Conservation (phyloP, 345 rosid genomes). For the Viola odorata region DNA sequence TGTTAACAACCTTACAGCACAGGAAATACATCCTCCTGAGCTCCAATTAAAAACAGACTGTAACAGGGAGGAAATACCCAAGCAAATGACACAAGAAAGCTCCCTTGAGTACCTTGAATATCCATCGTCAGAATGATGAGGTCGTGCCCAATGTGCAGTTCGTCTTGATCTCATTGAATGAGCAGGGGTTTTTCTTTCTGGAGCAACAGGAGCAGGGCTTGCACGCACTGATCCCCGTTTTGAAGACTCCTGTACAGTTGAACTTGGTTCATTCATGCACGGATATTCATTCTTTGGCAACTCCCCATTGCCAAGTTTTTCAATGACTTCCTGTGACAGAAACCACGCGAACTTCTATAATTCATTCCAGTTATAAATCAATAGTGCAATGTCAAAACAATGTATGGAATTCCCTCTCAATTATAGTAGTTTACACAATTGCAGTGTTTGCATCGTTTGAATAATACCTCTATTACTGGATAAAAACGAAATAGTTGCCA, state of each 20-base stretch:
- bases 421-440: neutral
- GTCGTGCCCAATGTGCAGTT: constrained; percentile 75
- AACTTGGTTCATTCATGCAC: constrained; percentile 42
- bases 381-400: neutral
- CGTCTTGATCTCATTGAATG: constrained; percentile 88
- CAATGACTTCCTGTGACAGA: constrained; percentile 60
- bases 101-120: constrained; percentile 48
- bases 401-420: neutral
- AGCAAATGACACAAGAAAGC: neutral
- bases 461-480: constrained; percentile 78
- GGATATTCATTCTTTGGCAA: constrained; percentile 62
- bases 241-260: constrained; percentile 22
- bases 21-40: too few species aligned
- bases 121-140: constrained; percentile 72
- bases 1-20: too few species aligned
- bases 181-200: constrained; percentile 62
- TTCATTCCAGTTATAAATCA: neutral
- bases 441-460: neutral
- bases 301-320: constrained; percentile 60
- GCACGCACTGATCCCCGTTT: constrained; percentile 35
- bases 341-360: constrained; percentile 8
- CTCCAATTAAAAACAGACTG: too few species aligned
- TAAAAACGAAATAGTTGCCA: constrained; percentile 89
- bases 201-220: constrained; percentile 28
- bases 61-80: neutral